Evolutionary conservation across 2,329 filamentous ascomycete genomes (phyloP).

Genomic region (Apiospora pterosperma): DNA sequence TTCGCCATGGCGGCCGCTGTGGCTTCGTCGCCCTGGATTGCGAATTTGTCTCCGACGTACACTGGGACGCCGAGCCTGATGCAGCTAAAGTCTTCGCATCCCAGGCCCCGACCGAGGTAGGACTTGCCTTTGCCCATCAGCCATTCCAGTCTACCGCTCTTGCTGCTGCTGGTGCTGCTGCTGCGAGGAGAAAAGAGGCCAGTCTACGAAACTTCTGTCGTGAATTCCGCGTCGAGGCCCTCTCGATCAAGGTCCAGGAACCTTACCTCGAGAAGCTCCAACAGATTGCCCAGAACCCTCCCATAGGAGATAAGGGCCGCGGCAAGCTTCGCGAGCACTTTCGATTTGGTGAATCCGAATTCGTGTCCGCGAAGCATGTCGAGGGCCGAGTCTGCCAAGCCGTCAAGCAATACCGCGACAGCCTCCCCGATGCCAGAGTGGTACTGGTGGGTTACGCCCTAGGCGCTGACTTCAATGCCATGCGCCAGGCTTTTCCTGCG

Average conservation of each 20-base stretch:
- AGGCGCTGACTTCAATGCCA: neutral
- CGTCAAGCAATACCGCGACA: neutral
- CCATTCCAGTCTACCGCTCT: neutral
- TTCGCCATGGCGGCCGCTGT: neutral
- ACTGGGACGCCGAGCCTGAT: neutral
- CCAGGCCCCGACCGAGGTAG: neutral
- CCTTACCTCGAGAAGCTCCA: neutral
- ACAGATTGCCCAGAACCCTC: neutral
- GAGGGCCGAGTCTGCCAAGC: neutral
- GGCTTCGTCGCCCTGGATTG: neutral
- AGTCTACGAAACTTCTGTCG: neutral
- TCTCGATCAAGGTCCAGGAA: neutral
- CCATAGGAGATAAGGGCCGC: neutral
- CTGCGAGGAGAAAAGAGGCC: neutral
- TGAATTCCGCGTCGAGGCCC: neutral
- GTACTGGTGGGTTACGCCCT: neutral
- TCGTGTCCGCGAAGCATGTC: neutral
- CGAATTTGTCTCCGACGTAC: neutral
- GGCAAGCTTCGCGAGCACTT: neutral
- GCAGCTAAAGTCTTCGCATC: neutral
- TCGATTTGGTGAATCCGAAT: neutral
- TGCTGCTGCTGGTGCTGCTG: neutral
- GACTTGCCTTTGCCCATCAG: neutral
- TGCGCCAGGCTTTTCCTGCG: neutral
- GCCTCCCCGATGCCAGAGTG: neutral